Conservation (phyloP, 2,329 filamentous ascomycete genomes). For the Trematosphaeria pertusa region DNA sequence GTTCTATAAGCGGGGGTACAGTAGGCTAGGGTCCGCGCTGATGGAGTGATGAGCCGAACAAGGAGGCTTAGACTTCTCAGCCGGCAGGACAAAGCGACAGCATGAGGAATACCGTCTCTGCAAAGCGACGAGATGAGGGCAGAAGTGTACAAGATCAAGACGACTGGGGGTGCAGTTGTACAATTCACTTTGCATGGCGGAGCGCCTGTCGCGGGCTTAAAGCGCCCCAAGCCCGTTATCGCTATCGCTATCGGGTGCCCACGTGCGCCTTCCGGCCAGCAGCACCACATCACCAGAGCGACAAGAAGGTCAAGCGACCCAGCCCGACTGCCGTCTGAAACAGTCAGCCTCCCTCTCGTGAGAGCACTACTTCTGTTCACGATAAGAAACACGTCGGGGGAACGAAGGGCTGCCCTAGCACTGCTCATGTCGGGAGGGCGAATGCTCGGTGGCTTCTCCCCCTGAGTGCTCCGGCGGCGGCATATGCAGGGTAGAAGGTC, state of each 20-base stretch:
- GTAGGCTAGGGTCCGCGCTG: conserved; percentile 12
- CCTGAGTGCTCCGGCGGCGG: conserved; percentile 16
- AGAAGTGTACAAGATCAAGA: too few relatives aligned
- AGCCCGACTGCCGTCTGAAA: conserved; percentile 14
- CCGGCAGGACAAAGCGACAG: conserved; percentile 8
- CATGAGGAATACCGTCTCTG: neutral
- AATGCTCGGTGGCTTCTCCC: conserved; percentile 7
- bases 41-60: conserved; percentile 5
- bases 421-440: conserved; percentile 10
- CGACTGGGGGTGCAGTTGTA: conserved; percentile 2
- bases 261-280: conserved; percentile 17
- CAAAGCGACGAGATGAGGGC: too few relatives aligned
- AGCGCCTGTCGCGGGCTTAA: conserved; percentile 6
- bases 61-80: conserved; percentile 5
- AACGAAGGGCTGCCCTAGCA: neutral
- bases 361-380: conserved; percentile 1
- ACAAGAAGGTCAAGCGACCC: conserved; percentile 20
- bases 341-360: conserved; percentile 18
- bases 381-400: neutral
- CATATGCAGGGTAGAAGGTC: conserved; percentile 37
- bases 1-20: too few relatives aligned
- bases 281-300: conserved; percentile 10
- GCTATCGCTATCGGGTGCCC: conserved; percentile 17
- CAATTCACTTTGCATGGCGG: conserved; percentile 10
- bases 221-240: conserved; percentile 3